Conservation (phyloP, 345 rosid genomes). For the Ceriops tagal region DNA sequence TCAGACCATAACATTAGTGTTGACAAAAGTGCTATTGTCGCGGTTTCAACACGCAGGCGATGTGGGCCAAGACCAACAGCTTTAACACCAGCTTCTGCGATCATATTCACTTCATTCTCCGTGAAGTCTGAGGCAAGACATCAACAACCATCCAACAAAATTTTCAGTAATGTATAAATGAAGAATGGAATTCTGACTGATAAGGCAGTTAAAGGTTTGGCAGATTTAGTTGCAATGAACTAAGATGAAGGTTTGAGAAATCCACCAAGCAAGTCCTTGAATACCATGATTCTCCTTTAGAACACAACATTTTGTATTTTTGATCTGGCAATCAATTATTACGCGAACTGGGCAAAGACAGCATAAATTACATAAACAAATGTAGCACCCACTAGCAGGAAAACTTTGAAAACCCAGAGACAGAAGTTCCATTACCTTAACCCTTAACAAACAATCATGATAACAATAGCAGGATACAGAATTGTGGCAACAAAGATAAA, state of each 20-base stretch:
- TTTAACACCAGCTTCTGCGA: slow-evolving; percentile 63
- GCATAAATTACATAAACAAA: too few relatives aligned
- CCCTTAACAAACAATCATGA: background rate
- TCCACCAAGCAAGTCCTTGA: too few relatives aligned
- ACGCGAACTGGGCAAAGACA: too few relatives aligned
- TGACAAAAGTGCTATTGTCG: slow-evolving; percentile 73
- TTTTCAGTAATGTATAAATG: background rate
- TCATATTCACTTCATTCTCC: slow-evolving; percentile 51
- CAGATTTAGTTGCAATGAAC: background rate
- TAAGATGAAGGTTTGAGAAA: too few relatives aligned
- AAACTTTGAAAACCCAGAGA: background rate
- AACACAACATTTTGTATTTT: too few relatives aligned
- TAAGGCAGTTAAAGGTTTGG: background rate
- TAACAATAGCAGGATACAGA: background rate
- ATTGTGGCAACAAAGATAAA: background rate
- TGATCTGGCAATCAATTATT: too few relatives aligned
- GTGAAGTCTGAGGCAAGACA: slow-evolving; percentile 43
- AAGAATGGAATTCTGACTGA: background rate
- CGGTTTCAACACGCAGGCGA: slow-evolving; percentile 87
- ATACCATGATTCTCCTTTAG: too few relatives aligned
- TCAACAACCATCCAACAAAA: background rate
- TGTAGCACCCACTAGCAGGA: background rate
- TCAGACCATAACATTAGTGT: slow-evolving; percentile 84
- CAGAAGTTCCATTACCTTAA: background rate
- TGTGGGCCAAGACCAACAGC: slow-evolving; percentile 82